These are phyloP conservation scores for Macrolepiota fuliginosa DNA, from an alignment of 768 basidiomycete species.

Conservation along the genomic window DNA sequence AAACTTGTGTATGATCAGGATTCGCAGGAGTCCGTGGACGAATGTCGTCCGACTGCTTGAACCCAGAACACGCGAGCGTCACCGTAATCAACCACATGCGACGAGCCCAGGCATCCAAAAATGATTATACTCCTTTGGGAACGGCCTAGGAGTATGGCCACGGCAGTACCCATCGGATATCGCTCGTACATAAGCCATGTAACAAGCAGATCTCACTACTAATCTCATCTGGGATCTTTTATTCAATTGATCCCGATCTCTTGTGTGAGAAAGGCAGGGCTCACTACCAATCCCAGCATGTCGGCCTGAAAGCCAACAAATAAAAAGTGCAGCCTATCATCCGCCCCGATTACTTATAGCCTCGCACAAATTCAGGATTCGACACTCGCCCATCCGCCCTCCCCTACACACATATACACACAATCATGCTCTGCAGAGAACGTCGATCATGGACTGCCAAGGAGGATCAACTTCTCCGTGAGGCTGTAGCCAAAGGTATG, in stretches of 20 bases:
- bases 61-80: background rate
- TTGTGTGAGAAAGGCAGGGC: conserved; percentile 23
- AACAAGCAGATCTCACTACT: conserved; percentile 20
- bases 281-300: conserved; percentile 26
- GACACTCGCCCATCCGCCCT: conserved; percentile 20
- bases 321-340: conserved; percentile 25
- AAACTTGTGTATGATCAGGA: background rate
- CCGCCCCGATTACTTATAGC: conserved; percentile 20
- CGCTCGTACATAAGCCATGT: conserved; percentile 22
- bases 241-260: conserved; percentile 32
- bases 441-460: conserved; percentile 50
- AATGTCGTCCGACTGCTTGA: background rate
- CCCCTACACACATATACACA: conserved; percentile 13
- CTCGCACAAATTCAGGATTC: conserved; percentile 14
- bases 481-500: conserved; percentile 47
- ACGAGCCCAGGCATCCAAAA: background rate
- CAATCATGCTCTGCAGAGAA: conserved; percentile 41
- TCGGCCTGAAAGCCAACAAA: conserved; percentile 17
- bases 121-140: conserved; percentile 22
- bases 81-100: conserved; percentile 19
- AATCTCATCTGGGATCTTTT: conserved; percentile 24
- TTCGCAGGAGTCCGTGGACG: conserved; percentile 1
- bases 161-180: conserved; percentile 27
- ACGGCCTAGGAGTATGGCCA: conserved; percentile 15
- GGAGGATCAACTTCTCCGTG: conserved; percentile 51